Percentiles rank a stretch among this genome's conserved stretches.
These are phyloP conservation scores for Bretziella fagacearum DNA, from an alignment of 2,329 filamentous ascomycete species.

Conservation along the genomic window DNA sequence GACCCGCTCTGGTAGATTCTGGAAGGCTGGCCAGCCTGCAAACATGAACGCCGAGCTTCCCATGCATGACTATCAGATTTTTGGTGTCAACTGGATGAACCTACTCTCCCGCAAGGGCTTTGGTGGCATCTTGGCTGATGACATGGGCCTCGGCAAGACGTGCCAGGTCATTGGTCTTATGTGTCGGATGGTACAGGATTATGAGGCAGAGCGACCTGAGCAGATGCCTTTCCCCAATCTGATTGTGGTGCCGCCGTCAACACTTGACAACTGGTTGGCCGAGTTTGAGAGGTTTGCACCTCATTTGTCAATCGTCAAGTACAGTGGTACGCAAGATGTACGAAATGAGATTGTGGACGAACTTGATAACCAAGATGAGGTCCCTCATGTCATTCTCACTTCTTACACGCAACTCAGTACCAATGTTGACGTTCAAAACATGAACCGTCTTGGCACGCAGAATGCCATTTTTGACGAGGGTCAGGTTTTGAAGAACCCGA, in stretches of 20 bases:
- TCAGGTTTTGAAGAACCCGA: constrained; percentile 78
- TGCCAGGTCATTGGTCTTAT: constrained; percentile 91
- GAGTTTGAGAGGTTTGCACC: constrained; percentile 85
- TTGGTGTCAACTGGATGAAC: constrained; percentile 87
- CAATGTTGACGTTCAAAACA: constrained; percentile 32
- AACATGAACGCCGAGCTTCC: constrained; percentile 59
- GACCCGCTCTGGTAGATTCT: constrained; percentile 5
- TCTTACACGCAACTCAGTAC: constrained; percentile 43
- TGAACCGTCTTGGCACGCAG: constrained; percentile 32
- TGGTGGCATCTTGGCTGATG: constrained; percentile 85
- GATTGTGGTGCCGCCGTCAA: constrained; percentile 82
- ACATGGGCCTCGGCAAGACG: constrained; percentile 95
- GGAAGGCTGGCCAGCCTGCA: constrained; percentile 41
- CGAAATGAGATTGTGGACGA: constrained; percentile 50
- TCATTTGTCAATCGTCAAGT: constrained; percentile 53
- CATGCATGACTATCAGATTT: constrained; percentile 86
- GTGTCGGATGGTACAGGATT: constrained; percentile 59
- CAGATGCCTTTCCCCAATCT: constrained; percentile 52
- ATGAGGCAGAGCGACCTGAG: constrained; percentile 20
- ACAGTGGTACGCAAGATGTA: constrained; percentile 47
- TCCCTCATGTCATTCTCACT: constrained; percentile 43
- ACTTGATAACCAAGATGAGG: constrained; percentile 32
- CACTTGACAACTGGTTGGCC: constrained; percentile 85
- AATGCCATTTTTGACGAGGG: constrained; percentile 78
- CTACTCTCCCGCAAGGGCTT: constrained; percentile 64